Conservation (phyloP, 1,284 basidiomycete species). For the Sanghuangporus weigelae region DNA sequence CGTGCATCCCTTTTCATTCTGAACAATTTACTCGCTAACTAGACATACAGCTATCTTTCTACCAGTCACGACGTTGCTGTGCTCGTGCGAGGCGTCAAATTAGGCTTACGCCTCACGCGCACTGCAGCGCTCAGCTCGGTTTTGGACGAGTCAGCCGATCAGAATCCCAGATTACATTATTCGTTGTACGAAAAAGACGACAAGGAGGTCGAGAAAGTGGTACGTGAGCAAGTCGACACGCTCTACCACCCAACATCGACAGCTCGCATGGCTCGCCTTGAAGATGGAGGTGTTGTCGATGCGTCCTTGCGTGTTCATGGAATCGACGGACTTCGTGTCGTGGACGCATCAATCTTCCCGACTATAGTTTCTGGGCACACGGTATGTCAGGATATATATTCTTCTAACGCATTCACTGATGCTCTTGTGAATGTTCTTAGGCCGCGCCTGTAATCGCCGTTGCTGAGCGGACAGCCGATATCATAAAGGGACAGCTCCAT, state of each 20-base stretch:
- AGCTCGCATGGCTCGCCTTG: conserved; percentile 39
- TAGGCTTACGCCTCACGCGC: conserved; percentile 9
- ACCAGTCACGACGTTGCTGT: conserved; percentile 18
- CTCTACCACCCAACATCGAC: conserved; percentile 45
- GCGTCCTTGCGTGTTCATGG: conserved; percentile 34
- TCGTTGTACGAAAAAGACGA: neutral
- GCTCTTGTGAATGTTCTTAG: neutral
- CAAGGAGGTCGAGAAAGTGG: neutral
- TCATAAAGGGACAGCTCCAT: conserved; percentile 17
- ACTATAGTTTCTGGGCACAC: conserved; percentile 20
- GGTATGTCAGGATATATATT: neutral
- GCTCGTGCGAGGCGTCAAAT: conserved; percentile 8
- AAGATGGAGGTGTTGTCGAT: conserved; percentile 41
- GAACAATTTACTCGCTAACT: neutral
- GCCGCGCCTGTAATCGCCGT: conserved; percentile 22
- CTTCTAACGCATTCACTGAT: neutral
- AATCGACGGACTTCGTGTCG: conserved; percentile 24
- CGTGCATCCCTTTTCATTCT: conserved; percentile 13
- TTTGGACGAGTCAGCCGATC: neutral
- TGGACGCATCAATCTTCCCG: conserved; percentile 22
- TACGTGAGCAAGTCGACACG: conserved; percentile 26
- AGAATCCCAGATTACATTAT: conserved; percentile 6
- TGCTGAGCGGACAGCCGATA: conserved; percentile 23
- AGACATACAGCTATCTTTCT: conserved; percentile 11
- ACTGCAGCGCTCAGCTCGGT: conserved; percentile 1